Evolutionary conservation across 176 grass and related monocot genomes (phyloP).

Genomic region (Avena eriantha): DNA sequence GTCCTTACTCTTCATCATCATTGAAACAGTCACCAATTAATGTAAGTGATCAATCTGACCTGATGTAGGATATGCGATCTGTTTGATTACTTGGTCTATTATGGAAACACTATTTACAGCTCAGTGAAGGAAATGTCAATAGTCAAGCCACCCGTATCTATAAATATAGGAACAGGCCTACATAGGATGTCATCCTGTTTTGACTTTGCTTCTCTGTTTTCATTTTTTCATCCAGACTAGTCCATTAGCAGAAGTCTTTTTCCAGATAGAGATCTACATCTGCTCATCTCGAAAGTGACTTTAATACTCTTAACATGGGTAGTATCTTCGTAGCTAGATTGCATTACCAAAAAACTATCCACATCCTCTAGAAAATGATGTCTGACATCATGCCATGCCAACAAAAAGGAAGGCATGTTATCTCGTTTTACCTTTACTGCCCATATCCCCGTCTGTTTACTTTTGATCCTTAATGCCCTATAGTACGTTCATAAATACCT

Average conservation of each 20-base stretch:
- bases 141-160: not conserved
- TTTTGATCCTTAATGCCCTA: not conserved
- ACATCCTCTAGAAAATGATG: not conserved
- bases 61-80: not conserved
- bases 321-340: not conserved
- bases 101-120: not conserved
- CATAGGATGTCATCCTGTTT: not conserved
- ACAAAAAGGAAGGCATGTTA: not conserved
- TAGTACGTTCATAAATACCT: conserved; percentile 3
- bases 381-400: not conserved
- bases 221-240: not conserved
- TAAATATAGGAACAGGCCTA: not conserved
- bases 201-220: not conserved
- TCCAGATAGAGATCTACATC: not conserved
- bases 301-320: not conserved
- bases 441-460: not conserved
- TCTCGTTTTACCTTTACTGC: not conserved
- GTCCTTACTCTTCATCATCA: not conserved
- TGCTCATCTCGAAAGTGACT: conserved; percentile 4
- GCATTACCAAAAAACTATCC: not conserved
- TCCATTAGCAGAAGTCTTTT: not conserved
- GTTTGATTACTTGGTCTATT: conserved; percentile 4
- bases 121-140: conserved; percentile 10
- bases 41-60: conserved; percentile 4
- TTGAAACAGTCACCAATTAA: not conserved